Percentiles rank a stretch among this genome's conserved stretches.
Conservation (phyloP, 1,284 basidiomycete species). For the Xerocomus amazonicus region DNA sequence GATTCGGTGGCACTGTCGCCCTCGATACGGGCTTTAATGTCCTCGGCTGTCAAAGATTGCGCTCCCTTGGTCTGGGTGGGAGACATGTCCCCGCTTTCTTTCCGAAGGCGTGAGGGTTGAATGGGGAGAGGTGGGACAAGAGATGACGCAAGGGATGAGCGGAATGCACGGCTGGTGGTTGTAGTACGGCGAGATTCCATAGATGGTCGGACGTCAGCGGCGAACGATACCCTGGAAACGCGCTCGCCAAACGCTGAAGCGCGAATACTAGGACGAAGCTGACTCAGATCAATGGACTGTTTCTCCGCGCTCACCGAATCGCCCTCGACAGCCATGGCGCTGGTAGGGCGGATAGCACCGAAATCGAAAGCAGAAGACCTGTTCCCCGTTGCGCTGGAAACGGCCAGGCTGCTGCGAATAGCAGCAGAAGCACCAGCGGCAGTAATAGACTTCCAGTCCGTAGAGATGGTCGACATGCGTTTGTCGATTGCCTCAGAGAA, state of each 20-base stretch:
- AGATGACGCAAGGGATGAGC: constrained; percentile 43
- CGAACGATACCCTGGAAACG: constrained; percentile 68
- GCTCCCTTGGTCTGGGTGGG: constrained; percentile 72
- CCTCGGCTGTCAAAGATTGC: constrained; percentile 59
- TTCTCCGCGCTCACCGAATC: constrained; percentile 31
- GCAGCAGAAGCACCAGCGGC: constrained; percentile 69
- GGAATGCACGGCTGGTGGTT: constrained; percentile 47
- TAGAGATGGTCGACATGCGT: constrained; percentile 77
- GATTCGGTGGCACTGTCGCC: constrained; percentile 14
- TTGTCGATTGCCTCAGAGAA: constrained; percentile 74
- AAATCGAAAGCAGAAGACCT: constrained; percentile 54
- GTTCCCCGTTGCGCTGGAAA: constrained; percentile 35
- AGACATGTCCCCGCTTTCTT: constrained; percentile 45
- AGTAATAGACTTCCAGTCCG: constrained; percentile 75
- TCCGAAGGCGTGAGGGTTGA: constrained; percentile 18
- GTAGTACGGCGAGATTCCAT: constrained; percentile 52
- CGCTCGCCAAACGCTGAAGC: constrained; percentile 42
- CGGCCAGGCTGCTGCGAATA: constrained; percentile 66
- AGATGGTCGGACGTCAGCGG: constrained; percentile 62
- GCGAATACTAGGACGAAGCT: constrained; percentile 50
- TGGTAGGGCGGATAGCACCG: constrained; percentile 51
- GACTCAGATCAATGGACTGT: constrained; percentile 44
- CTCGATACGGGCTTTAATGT: constrained; percentile 49
- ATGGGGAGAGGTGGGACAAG: constrained; percentile 54
- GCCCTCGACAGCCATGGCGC: constrained; percentile 45